Conservation (phyloP, 108 stramenopile genomes). For the Conticribra guillardii region DNA sequence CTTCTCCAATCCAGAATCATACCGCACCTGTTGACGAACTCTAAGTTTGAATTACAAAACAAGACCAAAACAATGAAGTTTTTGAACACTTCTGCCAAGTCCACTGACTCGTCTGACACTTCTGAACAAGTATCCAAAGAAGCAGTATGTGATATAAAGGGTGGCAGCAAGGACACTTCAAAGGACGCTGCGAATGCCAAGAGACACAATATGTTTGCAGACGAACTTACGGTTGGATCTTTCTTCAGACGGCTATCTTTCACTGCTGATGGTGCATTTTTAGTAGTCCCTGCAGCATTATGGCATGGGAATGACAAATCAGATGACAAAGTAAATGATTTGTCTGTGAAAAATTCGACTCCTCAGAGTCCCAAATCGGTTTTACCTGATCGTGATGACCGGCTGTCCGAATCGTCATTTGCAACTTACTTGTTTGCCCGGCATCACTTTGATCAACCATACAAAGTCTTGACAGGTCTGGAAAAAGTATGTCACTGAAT, state of each 20-base stretch:
- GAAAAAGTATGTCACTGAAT: conserved; percentile 60
- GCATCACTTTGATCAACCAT: conserved; percentile 84
- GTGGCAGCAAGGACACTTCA: no score
- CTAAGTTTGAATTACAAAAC: conserved; percentile 37
- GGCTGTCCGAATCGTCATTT: conserved; percentile 52
- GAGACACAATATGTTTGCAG: conserved; percentile 79
- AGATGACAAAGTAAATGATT: conserved; percentile 1
- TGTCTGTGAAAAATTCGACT: conserved; percentile 6
- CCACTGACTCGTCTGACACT: not conserved
- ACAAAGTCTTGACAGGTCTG: conserved; percentile 73
- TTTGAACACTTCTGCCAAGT: conserved; percentile 10
- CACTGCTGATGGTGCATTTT: conserved; percentile 90
- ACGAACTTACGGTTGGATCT: conserved; percentile 85
- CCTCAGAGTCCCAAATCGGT: conserved; percentile 10
- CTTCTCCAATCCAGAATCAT: conserved; percentile 22
- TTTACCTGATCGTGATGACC: conserved; percentile 17
- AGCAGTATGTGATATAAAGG: no score
- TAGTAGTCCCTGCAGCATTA: conserved; percentile 90
- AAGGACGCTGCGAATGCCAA: conserved; percentile 7
- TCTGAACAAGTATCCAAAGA: not conserved
- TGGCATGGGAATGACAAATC: conserved; percentile 54
- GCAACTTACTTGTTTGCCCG: conserved; percentile 80
- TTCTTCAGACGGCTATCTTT: conserved; percentile 93
- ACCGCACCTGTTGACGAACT: conserved; percentile 13
- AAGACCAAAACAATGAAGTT: conserved; percentile 49